Percentiles rank a stretch among this genome's conserved stretches.
Conservation (phyloP, 2,329 filamentous ascomycete species). For the Conoideocrella luteorostrata region DNA sequence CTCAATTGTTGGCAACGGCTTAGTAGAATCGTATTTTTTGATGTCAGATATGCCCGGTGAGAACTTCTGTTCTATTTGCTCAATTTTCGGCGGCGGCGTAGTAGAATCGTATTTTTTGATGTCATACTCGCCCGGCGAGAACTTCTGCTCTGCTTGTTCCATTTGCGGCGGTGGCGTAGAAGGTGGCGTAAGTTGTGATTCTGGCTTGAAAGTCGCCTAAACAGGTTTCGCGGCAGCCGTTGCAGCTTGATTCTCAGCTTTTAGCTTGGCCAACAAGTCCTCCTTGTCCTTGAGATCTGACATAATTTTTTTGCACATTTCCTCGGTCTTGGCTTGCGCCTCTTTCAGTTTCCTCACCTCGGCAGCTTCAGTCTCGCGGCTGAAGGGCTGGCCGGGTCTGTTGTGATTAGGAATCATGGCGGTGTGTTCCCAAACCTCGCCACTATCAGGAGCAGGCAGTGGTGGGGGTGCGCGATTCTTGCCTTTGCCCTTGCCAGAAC, state of each 20-base stretch:
- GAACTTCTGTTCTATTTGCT: no score
- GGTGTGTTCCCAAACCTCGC: slow-evolving; percentile 57
- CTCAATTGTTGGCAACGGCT: no score
- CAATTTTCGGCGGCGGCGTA: no score
- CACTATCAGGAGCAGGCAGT: slow-evolving; percentile 30
- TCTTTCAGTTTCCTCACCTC: slow-evolving; percentile 56
- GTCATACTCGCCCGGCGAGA: no score
- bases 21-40: no score
- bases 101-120: no score
- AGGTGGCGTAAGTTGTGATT: no score
- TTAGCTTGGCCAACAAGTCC: slow-evolving; percentile 52
- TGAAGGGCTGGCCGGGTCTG: slow-evolving; percentile 65
- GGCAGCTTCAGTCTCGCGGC: slow-evolving; percentile 59
- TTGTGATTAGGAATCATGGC: slow-evolving; percentile 68
- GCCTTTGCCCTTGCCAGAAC: slow-evolving; percentile 43
- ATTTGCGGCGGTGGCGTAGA: no score
- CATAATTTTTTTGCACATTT: slow-evolving; percentile 53
- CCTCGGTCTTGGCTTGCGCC: slow-evolving; percentile 57
- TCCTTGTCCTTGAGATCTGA: slow-evolving; percentile 60
- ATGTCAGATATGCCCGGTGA: no score
- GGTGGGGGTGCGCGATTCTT: slow-evolving; percentile 35
- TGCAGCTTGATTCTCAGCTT: slow-evolving; percentile 52
- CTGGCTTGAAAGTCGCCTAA: no score
- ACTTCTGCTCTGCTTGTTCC: no score
- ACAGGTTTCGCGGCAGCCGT: slow-evolving; percentile 25